A percentile compares a stretch with the other conserved stretches of the same genome.
Conservation (phyloP, 495 filamentous ascomycete genomes). For the Corynascus novoguineensis region DNA sequence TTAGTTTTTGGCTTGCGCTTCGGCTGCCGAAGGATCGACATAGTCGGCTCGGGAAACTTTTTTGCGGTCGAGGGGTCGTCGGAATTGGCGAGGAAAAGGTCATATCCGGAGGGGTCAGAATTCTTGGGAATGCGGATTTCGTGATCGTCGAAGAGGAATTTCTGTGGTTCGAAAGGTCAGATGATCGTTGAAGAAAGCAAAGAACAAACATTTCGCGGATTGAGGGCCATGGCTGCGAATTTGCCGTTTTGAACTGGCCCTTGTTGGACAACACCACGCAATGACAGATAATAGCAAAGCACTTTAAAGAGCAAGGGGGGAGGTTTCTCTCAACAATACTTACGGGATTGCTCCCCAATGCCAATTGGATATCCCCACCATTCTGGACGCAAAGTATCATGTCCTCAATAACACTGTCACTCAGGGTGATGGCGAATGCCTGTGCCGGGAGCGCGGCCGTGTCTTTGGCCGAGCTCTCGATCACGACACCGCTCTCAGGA, state of each 20-base stretch:
- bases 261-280: slow-evolving; percentile 15
- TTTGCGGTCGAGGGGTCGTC: slow-evolving; percentile 27
- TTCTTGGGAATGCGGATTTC: slow-evolving; percentile 33
- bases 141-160: slow-evolving; percentile 36
- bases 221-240: slow-evolving; percentile 6
- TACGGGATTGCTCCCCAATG: slow-evolving; percentile 52
- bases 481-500: slow-evolving; percentile 39
- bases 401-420: slow-evolving; percentile 61
- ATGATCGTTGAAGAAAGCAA: background rate
- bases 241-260: background rate
- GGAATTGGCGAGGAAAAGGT: slow-evolving; percentile 39
- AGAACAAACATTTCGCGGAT: background rate
- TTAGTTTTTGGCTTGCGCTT: slow-evolving; percentile 21
- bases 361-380: slow-evolving; percentile 55
- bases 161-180: slow-evolving; percentile 28
- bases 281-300: slow-evolving; percentile 15
- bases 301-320: slow-evolving; percentile 5
- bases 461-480: slow-evolving; percentile 39
- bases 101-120: slow-evolving; percentile 36
- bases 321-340: too few relatives aligned
- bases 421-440: slow-evolving; percentile 60
- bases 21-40: slow-evolving; percentile 36
- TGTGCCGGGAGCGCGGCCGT: slow-evolving; percentile 37
- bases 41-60: slow-evolving; percentile 40
- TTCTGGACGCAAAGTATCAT: slow-evolving; percentile 62